These are phyloP conservation scores for Rubia tinctorum DNA, from an alignment of 305 asterid species.

Conservation along the genomic window DNA sequence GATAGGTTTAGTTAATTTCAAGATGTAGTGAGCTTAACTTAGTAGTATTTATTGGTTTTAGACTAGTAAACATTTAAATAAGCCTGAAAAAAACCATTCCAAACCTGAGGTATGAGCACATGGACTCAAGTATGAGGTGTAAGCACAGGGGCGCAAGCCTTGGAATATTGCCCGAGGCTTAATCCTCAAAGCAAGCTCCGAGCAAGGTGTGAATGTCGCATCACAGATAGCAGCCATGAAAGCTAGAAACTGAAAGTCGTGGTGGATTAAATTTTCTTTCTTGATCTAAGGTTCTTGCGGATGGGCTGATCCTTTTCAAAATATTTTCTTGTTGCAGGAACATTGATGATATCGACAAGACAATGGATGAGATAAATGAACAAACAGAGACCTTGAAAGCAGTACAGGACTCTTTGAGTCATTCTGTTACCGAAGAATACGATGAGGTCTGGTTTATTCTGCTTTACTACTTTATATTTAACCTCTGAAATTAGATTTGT, in stretches of 20 bases:
- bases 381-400: constrained; percentile 50
- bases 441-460: constrained; percentile 32
- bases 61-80: background rate
- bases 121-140: background rate
- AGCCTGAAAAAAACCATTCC: background rate
- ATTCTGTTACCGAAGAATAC: constrained; percentile 38
- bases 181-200: too few species aligned
- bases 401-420: constrained; percentile 43
- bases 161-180: too few species aligned
- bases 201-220: background rate
- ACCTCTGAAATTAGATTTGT: background rate
- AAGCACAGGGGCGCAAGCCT: background rate
- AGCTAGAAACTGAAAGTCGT: background rate
- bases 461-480: background rate
- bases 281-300: background rate
- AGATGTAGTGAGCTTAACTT: too few species aligned
- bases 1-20: background rate
- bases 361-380: constrained; percentile 56
- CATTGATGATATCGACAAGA: constrained; percentile 54
- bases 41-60: too few species aligned
- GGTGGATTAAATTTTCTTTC: background rate
- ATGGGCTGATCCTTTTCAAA: background rate
- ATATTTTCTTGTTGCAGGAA: constrained; percentile 25
- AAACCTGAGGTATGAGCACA: background rate
- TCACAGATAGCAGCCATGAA: background rate